Conservation (phyloP, 352 stramenopile species). For the Plasmopara halstedii region DNA sequence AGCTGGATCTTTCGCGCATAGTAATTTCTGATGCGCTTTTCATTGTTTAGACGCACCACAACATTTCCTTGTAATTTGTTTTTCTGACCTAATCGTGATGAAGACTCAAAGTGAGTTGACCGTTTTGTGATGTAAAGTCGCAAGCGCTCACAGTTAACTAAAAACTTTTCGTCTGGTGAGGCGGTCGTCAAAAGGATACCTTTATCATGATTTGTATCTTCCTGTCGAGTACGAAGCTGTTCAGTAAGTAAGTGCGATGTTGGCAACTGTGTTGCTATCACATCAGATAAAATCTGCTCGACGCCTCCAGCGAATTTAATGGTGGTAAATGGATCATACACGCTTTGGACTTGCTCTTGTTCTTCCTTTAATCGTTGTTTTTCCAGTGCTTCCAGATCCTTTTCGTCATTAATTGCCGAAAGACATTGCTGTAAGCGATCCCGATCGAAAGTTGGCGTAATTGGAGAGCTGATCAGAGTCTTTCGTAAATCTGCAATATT, state of each 20-base stretch:
- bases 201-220: constrained; percentile 42
- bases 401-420: constrained; percentile 29
- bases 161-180: constrained; percentile 3
- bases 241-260: constrained; percentile 19
- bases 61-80: constrained; percentile 47
- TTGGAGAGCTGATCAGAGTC: constrained; percentile 2
- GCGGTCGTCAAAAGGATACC: too few species aligned
- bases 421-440: constrained; percentile 24
- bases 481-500: constrained; percentile 5
- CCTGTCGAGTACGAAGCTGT: constrained; percentile 46
- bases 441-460: background rate
- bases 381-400: constrained; percentile 23
- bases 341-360: constrained; percentile 10
- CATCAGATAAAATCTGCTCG: constrained; percentile 31
- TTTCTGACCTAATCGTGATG: constrained; percentile 22
- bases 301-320: constrained; percentile 50
- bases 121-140: constrained; percentile 28
- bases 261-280: constrained; percentile 24
- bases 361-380: constrained; percentile 8
- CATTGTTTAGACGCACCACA: constrained; percentile 33
- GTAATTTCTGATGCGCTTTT: constrained; percentile 30
- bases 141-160: constrained; percentile 30
- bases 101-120: constrained; percentile 18
- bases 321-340: constrained; percentile 48
- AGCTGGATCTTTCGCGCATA: constrained; percentile 45